These are phyloP conservation scores for Thelonectria rubi DNA, from an alignment of 2,329 filamentous ascomycete genomes.

Conservation along the genomic window DNA sequence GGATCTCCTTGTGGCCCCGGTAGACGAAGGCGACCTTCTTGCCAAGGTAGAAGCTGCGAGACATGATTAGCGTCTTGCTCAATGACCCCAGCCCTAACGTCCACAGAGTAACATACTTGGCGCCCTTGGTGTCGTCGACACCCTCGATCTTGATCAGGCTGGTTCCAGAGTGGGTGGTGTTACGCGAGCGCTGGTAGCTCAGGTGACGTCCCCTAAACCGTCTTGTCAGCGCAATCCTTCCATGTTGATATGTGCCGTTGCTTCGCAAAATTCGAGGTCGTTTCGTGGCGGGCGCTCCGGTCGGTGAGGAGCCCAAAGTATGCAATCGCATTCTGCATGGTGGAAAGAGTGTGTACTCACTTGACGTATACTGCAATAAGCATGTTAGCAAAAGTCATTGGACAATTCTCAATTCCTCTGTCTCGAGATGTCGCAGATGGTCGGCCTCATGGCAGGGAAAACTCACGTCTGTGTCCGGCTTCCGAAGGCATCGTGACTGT, in stretches of 20 bases:
- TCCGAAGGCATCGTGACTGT: conserved; percentile 85
- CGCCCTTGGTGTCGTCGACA: conserved; percentile 88
- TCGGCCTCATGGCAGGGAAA: conserved; percentile 30
- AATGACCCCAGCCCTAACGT: conserved; percentile 2
- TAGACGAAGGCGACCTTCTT: conserved; percentile 99
- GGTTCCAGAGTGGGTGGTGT: conserved; percentile 88
- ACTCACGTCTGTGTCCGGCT: conserved; percentile 89
- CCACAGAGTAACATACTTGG: conserved; percentile 70
- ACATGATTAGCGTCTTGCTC: conserved; percentile 38
- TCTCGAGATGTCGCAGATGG: conserved; percentile 26
- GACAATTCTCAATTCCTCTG: conserved; percentile 32
- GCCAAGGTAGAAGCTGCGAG: conserved; percentile 86
- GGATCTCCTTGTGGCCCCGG: conserved; percentile 92
- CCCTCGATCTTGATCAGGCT: conserved; percentile 99
- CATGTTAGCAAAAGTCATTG: conserved; percentile 50
- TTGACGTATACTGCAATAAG: conserved; percentile 79
- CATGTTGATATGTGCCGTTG: conserved; percentile 36
- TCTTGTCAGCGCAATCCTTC: conserved; percentile 45
- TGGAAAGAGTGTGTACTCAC: conserved; percentile 64
- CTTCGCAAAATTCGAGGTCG: conserved; percentile 39
- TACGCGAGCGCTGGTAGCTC: conserved; percentile 96
- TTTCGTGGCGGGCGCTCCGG: conserved; percentile 32
- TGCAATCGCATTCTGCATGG: conserved; percentile 27
- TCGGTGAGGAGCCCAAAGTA: conserved; percentile 21
- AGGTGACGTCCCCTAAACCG: conserved; percentile 88